These are phyloP conservation scores for Dothistroma septosporum DNA, from an alignment of 2,329 filamentous ascomycete species.

Conservation along the genomic window DNA sequence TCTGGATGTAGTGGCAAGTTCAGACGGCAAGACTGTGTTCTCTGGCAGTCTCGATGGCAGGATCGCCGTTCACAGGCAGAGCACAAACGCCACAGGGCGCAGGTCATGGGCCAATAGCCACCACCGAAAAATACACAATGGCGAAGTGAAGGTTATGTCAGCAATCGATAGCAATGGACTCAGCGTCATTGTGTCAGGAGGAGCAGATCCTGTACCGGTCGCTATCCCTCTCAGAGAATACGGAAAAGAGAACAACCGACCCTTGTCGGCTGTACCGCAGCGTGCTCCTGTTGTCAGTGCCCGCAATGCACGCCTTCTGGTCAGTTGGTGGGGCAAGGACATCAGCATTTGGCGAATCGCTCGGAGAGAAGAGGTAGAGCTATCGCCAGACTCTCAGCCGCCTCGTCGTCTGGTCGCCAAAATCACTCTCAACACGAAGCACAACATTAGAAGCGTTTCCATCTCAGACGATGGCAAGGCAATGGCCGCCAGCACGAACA, in stretches of 20 bases:
- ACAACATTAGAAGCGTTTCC: conserved; percentile 74
- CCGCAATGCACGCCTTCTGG: conserved; percentile 66
- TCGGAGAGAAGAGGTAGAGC: conserved; percentile 38
- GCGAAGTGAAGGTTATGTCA: conserved; percentile 93
- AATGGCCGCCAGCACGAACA: conserved; percentile 56
- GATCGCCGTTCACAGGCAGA: conserved; percentile 75
- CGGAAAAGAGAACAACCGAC: conserved; percentile 74
- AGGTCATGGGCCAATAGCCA: conserved; percentile 78
- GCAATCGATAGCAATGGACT: conserved; percentile 75
- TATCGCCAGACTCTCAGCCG: conserved; percentile 16
- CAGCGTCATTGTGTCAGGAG: conserved; percentile 87
- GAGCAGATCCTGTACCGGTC: conserved; percentile 76
- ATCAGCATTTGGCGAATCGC: conserved; percentile 73
- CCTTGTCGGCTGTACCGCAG: conserved; percentile 80
- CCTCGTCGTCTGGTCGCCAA: conserved; percentile 34
- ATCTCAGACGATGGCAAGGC: conserved; percentile 71
- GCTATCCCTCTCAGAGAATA: conserved; percentile 75
- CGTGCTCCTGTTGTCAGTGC: conserved; percentile 69
- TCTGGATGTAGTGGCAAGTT: conserved; percentile 76
- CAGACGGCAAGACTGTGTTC: conserved; percentile 75
- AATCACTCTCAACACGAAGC: conserved; percentile 41
- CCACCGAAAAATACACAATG: conserved; percentile 80
- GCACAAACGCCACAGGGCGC: conserved; percentile 44
- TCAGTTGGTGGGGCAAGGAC: conserved; percentile 90
- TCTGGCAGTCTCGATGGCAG: conserved; percentile 89